phyloP scores from a whole-genome alignment of 2,329 filamentous ascomycete genomes.

The Penicillium polonicum region DNA sequence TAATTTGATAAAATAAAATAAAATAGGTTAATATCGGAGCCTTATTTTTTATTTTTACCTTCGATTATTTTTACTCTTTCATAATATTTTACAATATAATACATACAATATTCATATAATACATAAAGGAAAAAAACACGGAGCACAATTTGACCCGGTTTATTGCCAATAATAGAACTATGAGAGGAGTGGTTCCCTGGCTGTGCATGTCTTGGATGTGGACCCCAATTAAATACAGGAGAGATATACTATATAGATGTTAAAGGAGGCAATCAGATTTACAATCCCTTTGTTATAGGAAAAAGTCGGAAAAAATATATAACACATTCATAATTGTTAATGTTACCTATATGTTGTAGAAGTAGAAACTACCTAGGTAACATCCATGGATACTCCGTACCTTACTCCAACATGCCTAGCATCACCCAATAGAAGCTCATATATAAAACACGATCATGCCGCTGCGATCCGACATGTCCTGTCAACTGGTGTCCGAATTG shows the following conservation, averaged over 20 bases:
- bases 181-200: constrained; percentile 13
- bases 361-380: too few relatives aligned
- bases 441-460: background rate
- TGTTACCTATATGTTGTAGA: too few relatives aligned
- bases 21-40: background rate
- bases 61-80: background rate
- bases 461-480: background rate
- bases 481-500: background rate
- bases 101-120: background rate
- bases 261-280: too few relatives aligned
- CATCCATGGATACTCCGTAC: too few relatives aligned
- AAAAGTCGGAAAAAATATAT: too few relatives aligned
- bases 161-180: constrained; percentile 26
- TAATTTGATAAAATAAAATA: background rate
- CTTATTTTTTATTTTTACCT: background rate
- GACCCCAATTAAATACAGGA: constrained; percentile 12
- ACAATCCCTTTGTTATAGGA: background rate
- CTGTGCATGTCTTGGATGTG: constrained; percentile 19
- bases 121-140: constrained; percentile 3
- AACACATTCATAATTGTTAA: too few relatives aligned
- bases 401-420: background rate
- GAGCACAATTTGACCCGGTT: constrained; percentile 16
- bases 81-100: background rate
- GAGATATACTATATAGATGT: background rate
- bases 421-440: background rate